phyloP scores from a whole-genome alignment of 2,329 filamentous ascomycete species.

The Tolypocladium sp. region DNA sequence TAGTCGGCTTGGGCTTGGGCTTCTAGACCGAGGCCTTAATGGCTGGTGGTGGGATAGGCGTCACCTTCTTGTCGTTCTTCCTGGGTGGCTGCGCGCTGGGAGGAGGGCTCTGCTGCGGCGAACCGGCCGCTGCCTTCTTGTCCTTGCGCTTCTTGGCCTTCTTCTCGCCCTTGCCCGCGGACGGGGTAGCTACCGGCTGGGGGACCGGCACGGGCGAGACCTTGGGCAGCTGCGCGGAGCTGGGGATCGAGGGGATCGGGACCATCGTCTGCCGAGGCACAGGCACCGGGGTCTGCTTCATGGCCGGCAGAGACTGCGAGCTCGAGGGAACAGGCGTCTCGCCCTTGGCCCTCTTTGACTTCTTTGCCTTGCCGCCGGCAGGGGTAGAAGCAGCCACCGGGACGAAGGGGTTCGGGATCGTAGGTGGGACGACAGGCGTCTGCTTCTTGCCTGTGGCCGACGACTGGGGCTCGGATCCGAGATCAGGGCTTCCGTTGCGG shows the following conservation, averaged over 20 bases:
- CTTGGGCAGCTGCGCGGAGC: conserved; percentile 15
- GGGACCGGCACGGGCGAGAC: conserved; percentile 14
- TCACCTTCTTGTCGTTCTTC: conserved; percentile 11
- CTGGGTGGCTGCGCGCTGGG: conserved; percentile 8
- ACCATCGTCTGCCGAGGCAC: conserved; percentile 18
- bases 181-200: conserved; percentile 10
- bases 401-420: conserved; percentile 13
- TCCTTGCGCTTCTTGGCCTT: conserved; percentile 21
- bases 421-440: conserved; percentile 22
- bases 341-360: conserved; percentile 20
- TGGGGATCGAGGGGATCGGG: conserved; percentile 25
- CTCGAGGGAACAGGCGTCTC: conserved; percentile 8
- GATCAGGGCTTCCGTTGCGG: conserved; percentile 21
- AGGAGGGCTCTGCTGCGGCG: conserved; percentile 9
- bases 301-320: conserved; percentile 6
- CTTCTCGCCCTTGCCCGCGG: conserved; percentile 15
- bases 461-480: conserved; percentile 20
- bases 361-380: conserved; percentile 10
- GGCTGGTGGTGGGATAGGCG: conserved; percentile 15
- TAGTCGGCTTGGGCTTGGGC: background rate
- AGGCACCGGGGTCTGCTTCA: conserved; percentile 19
- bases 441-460: conserved; percentile 16
- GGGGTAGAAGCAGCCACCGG: conserved; percentile 12
- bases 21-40: conserved; percentile 14
- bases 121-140: conserved; percentile 7